Conservation (phyloP, 2,329 filamentous ascomycete genomes). For the Rutstroemia sp. region DNA sequence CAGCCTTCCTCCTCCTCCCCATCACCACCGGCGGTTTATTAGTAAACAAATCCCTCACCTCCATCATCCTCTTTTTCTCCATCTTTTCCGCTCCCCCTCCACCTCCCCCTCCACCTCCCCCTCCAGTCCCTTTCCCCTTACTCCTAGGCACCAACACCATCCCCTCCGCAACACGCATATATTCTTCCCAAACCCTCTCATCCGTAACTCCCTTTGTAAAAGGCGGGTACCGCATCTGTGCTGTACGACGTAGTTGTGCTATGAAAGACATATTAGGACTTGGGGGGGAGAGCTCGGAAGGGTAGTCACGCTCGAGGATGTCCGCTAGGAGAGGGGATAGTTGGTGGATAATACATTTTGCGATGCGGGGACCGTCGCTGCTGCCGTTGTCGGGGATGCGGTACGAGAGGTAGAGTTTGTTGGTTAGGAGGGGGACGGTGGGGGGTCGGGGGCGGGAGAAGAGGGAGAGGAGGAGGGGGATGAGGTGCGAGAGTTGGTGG, state of each 20-base stretch:
- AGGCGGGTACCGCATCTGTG: background rate
- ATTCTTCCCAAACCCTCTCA: background rate
- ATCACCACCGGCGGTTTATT: background rate
- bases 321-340: background rate
- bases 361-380: background rate
- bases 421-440: background rate
- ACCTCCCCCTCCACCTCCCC: background rate
- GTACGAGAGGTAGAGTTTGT: background rate
- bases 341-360: conserved; percentile 4
- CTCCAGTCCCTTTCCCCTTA: background rate
- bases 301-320: background rate
- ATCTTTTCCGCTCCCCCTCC: no score
- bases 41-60: background rate
- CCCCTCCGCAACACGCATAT: background rate
- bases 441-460: background rate
- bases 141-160: background rate
- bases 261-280: background rate
- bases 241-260: background rate
- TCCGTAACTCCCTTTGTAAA: background rate
- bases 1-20: background rate
- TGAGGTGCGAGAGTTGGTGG: background rate
- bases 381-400: background rate
- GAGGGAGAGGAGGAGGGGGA: background rate
- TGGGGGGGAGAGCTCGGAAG: background rate
- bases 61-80: background rate